A percentile compares a stretch with the other conserved stretches of the same genome.
Evolutionary conservation across 768 basidiomycete genomes (phyloP).

Genomic region (Chalciporus piperatus): DNA sequence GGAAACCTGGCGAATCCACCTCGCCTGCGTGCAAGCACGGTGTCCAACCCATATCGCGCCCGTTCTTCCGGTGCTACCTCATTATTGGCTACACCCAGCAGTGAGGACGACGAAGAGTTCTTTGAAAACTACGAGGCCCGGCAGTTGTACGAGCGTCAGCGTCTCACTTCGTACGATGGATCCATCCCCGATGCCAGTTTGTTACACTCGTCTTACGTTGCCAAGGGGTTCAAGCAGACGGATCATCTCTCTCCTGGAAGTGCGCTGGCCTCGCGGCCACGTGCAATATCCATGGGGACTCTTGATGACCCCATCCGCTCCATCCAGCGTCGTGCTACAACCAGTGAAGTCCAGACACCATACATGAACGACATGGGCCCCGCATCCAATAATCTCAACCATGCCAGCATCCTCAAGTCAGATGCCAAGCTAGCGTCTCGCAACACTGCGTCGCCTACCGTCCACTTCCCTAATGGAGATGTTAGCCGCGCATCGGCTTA

Average conservation of each 20-base stretch:
- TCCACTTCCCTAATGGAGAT: conserved; percentile 71
- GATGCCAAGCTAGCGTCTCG: conserved; percentile 51
- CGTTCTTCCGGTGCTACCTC: conserved; percentile 59
- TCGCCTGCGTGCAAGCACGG: conserved; percentile 84
- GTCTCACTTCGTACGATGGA: conserved; percentile 60
- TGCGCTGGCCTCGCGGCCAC: conserved; percentile 53
- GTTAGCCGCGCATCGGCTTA: conserved; percentile 62
- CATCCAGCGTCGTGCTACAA: conserved; percentile 61
- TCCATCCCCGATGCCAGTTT: conserved; percentile 49
- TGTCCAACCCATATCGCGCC: conserved; percentile 86
- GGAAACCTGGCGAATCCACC: conserved; percentile 78
- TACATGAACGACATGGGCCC: conserved; percentile 58
- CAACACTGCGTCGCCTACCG: conserved; percentile 43
- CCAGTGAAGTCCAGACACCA: conserved; percentile 51
- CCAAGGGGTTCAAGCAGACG: conserved; percentile 70
- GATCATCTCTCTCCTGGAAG: conserved; percentile 58
- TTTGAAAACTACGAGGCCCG: conserved; percentile 56
- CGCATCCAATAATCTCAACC: conserved; percentile 30
- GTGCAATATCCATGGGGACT: conserved; percentile 86
- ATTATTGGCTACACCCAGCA: conserved; percentile 57
- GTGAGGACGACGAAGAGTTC: conserved; percentile 74
- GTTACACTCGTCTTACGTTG: conserved; percentile 57
- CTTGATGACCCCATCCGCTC: conserved; percentile 77
- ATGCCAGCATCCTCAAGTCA: conserved; percentile 54
- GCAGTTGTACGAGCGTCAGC: conserved; percentile 48